Evolutionary conservation across 495 filamentous ascomycete genomes (phyloP).

Genomic region (Lindgomyces ingoldianus): DNA sequence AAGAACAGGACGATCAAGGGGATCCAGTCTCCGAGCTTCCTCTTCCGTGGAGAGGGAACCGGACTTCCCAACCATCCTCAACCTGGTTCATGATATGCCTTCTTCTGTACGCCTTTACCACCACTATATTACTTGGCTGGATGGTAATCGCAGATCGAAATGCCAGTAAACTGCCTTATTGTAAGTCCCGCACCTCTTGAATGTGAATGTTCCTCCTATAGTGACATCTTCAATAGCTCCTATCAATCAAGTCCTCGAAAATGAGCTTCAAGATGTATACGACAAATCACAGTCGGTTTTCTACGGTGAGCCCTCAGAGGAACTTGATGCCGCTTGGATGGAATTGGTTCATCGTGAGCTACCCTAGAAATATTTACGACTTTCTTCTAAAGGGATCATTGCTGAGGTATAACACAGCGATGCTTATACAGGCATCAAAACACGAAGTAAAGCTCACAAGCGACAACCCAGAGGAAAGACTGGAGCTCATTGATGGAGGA

Average conservation of each 20-base stretch:
- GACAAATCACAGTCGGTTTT: background rate
- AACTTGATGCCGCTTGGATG: constrained; percentile 5
- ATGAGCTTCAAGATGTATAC: background rate
- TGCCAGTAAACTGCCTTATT: too few species aligned
- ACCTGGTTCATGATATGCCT: too few species aligned
- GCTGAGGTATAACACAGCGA: background rate
- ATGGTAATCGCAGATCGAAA: too few species aligned
- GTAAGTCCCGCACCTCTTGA: too few species aligned
- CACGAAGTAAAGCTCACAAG: background rate
- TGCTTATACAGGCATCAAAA: background rate
- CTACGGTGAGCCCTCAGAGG: background rate
- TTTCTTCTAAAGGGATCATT: background rate
- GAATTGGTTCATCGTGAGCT: constrained; percentile 6
- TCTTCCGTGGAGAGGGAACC: too few species aligned
- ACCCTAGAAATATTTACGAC: background rate
- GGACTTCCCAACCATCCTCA: too few species aligned
- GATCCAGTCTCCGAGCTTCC: too few species aligned
- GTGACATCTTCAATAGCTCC: too few species aligned
- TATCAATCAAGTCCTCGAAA: background rate
- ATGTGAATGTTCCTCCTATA: too few species aligned
- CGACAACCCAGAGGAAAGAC: background rate
- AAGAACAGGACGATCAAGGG: too few species aligned
- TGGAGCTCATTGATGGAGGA: constrained; percentile 10
- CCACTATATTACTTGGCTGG: too few species aligned
- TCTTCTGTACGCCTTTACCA: too few species aligned